Conservation (phyloP, 2,329 filamentous ascomycete species). For the Zymoseptoria ardabiliae region DNA sequence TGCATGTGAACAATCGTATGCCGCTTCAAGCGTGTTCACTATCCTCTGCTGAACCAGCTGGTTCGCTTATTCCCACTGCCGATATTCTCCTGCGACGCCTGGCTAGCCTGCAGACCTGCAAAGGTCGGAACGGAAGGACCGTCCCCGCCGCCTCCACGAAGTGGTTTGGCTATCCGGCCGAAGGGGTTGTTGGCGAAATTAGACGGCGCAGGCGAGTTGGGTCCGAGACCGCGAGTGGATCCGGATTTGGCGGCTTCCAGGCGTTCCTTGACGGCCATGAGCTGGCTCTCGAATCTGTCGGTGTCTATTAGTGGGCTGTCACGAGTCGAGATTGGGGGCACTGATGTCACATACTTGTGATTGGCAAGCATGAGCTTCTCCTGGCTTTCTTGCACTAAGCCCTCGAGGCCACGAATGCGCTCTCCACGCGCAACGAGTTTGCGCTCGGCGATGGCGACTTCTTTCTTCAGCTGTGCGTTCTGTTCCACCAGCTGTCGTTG, state of each 20-base stretch:
- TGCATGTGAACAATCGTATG: not conserved
- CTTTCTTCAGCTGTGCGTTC: slow-evolving; percentile 95
- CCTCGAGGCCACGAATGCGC: slow-evolving; percentile 89
- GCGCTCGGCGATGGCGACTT: slow-evolving; percentile 95
- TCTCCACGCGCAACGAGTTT: slow-evolving; percentile 96
- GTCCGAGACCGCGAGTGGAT: slow-evolving; percentile 73
- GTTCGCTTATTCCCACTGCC: slow-evolving; percentile 49
- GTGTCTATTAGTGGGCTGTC: slow-evolving; percentile 9
- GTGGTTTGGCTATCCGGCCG: slow-evolving; percentile 57
- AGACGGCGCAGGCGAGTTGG: slow-evolving; percentile 42
- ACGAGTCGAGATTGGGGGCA: not conserved
- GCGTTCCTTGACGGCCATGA: slow-evolving; percentile 94
- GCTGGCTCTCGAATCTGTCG: slow-evolving; percentile 86
- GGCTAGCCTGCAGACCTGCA: slow-evolving; percentile 33
- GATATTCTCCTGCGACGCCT: slow-evolving; percentile 39
- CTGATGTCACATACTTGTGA: slow-evolving; percentile 65
- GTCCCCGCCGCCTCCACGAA: slow-evolving; percentile 48
- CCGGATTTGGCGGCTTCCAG: slow-evolving; percentile 91
- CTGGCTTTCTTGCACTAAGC: slow-evolving; percentile 88
- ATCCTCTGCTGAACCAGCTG: slow-evolving; percentile 54
- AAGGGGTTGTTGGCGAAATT: slow-evolving; percentile 63
- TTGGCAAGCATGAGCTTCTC: slow-evolving; percentile 97
- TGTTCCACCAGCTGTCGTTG: slow-evolving; percentile 97
- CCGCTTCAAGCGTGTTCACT: not conserved
- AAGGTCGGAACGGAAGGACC: slow-evolving; percentile 37